Base-by-base conservation (phyloP, 169 alveolate species). In the Eimeria zaria region DNA sequence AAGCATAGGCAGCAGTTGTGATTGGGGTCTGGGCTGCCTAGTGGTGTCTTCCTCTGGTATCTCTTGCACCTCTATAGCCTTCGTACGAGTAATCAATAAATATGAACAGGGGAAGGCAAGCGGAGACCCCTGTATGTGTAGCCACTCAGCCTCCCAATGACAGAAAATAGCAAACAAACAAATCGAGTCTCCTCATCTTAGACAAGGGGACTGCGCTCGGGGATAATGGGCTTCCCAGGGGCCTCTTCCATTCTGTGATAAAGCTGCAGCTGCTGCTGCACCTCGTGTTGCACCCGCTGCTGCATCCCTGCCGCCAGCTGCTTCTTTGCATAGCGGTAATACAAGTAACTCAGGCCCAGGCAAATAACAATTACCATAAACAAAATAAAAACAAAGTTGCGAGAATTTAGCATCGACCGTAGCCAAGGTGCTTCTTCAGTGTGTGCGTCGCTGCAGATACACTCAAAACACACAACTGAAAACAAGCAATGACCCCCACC, bases 231-330 rank as follows among this genome's bases (percentile, higher is more conserved):
- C 44, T 81, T 81, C 51, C 90, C 90, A 12, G 90, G 90, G 36
- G 87, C 90, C 44, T 91, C 96, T 33, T 76, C 84, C 96, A 91
- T 91, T 9, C 69, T 73, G 73, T 91, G 87, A 36, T 91, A 91
- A 11, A 74, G 96, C 69, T 91, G 96, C 46, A 91, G 8, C 44
- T 91, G 96, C 84, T 91, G 96, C 69, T 91, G 96, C 41, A 91
- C 90, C 36, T 78, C 96, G 48, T 64, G 80, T 39, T n/a, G 73
- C 33, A 91, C 96, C 69, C 87, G 91, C 69, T 44, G 91, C 73
- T 76, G 90, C 84, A 91, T 85, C 60, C 76, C 85, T 24, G 55
- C 80, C 44, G 69, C 58, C 39, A 91, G 85, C 55, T 71, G 91
- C 84, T 91, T 84, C 71, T 91, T 91, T n/a, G 91, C 96, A 2